These are phyloP conservation scores for Drechslerella stenobrocha DNA, from an alignment of 2,329 filamentous ascomycete species.

Conservation along the genomic window DNA sequence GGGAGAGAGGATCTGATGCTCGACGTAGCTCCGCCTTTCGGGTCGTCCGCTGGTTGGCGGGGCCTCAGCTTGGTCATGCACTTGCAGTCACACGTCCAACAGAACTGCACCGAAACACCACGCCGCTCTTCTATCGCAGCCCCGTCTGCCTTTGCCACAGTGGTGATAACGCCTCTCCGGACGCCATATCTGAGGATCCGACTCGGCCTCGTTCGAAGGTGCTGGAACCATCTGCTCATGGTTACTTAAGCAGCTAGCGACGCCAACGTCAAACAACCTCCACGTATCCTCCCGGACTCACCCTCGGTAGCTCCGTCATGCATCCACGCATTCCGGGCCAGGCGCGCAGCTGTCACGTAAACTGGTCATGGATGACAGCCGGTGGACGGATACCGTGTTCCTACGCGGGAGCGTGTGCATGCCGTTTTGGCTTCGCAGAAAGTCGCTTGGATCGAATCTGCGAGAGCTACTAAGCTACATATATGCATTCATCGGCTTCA, in stretches of 20 bases:
- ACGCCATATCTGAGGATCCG: too few species aligned
- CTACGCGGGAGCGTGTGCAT: too few species aligned
- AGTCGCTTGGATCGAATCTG: too few species aligned
- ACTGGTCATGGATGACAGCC: neutral
- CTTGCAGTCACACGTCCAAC: conserved; percentile 22
- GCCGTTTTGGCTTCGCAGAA: too few species aligned
- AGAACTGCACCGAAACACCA: neutral
- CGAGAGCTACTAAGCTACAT: too few species aligned
- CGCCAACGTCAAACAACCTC: conserved; percentile 6
- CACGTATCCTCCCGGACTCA: conserved; percentile 34
- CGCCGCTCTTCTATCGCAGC: neutral
- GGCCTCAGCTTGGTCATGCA: conserved; percentile 12
- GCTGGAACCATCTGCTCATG: conserved; percentile 28
- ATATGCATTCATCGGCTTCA: too few species aligned
- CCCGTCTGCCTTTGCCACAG: neutral
- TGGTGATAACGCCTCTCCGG: neutral
- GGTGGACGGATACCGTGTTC: too few species aligned
- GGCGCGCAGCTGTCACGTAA: neutral
- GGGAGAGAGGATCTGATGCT: conserved; percentile 28
- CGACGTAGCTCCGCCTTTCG: conserved; percentile 30
- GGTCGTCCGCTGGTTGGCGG: conserved; percentile 2
- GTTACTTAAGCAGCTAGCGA: conserved; percentile 14
- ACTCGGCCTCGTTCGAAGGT: conserved; percentile 24
- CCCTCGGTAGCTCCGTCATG: conserved; percentile 2
- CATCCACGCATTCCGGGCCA: neutral